Evolutionary conservation across 2,329 filamentous ascomycete genomes (phyloP), one percentile per base, ranked within the genome.

Genomic region (Alternaria viburni): DNA sequence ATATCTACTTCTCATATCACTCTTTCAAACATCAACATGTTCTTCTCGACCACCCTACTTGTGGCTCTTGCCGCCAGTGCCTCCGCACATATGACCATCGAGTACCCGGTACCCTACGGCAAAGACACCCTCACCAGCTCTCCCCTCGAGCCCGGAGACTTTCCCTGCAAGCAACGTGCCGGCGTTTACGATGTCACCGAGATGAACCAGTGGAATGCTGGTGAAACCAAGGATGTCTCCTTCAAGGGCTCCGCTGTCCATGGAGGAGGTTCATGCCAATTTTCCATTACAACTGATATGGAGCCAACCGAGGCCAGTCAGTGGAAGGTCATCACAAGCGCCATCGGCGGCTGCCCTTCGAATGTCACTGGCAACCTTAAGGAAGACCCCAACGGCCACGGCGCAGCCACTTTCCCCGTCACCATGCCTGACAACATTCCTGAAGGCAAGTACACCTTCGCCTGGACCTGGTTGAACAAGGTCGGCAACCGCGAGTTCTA

Each of bases 391-490:
- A 12, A 59, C 12, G 79, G 83, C 0, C 64, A 69, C 0, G 89
- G 86, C 93, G 96, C 80, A 67, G 69, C 67, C 4, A 89, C 23
- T 12, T 95, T 94, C 79, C 83, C 87, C 25, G 96, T 91, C 80
- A 87, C 82, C 0, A 89, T 97, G 17, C 95, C 94, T 0, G 76
- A 85, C 0, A 86, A 88, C 13, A 85, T 97, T 28, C 88, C 90
- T 2, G 81, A 89, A 1, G 96, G 95, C 1, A 85, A 91, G 19
- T 95, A 92, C 54, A 91, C 90, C 0, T 84, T 98, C 5, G 92
- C 93, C 0, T 98, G 94, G 93, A 93, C 93, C 1, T 98, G 96
- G 96, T 89, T 97, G 81, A 98, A 98, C 81, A 91, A 91, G 63
- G 75, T 97, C 10, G 96, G 96, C 3, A 97, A 97, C 83, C 90